phyloP scores from a whole-genome alignment of 495 filamentous ascomycete species.

The Tuber microsphaerosporum region DNA sequence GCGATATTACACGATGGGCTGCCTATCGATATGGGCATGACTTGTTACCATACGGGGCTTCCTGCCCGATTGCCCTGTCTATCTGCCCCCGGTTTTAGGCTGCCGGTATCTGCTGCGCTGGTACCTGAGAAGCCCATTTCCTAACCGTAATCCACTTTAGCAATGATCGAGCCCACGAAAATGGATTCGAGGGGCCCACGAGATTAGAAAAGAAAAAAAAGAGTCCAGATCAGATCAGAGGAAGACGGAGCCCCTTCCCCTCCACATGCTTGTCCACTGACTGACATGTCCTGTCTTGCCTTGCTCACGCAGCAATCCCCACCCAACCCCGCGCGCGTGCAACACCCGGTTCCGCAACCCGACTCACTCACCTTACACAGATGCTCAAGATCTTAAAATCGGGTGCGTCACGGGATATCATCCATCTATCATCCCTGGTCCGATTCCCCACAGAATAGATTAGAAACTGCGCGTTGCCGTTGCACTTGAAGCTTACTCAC shows the following conservation, averaged over 20 bases:
- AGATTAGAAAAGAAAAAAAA: neutral
- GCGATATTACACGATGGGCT: neutral
- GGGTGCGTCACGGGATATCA: neutral
- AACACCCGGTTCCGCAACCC: neutral
- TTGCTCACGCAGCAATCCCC: neutral
- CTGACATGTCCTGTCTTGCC: neutral
- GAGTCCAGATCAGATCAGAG: neutral
- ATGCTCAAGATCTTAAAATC: neutral
- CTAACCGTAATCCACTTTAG: neutral
- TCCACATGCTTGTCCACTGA: neutral
- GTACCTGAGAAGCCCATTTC: neutral
- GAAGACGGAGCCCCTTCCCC: neutral
- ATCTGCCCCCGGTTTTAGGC: neutral
- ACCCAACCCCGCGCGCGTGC: neutral
- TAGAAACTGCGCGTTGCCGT: neutral
- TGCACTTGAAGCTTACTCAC: neutral
- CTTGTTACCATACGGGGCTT: neutral
- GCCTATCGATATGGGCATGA: neutral
- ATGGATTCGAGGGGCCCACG: neutral
- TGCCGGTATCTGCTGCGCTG: neutral
- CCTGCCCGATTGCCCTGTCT: neutral
- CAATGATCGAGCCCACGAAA: neutral
- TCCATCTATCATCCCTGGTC: neutral
- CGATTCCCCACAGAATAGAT: neutral
- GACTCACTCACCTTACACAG: neutral